Evolutionary conservation across 805 yeast genomes (phyloP), one percentile per base, ranked within the genome.

Genomic region (Yarrowia sp.): DNA sequence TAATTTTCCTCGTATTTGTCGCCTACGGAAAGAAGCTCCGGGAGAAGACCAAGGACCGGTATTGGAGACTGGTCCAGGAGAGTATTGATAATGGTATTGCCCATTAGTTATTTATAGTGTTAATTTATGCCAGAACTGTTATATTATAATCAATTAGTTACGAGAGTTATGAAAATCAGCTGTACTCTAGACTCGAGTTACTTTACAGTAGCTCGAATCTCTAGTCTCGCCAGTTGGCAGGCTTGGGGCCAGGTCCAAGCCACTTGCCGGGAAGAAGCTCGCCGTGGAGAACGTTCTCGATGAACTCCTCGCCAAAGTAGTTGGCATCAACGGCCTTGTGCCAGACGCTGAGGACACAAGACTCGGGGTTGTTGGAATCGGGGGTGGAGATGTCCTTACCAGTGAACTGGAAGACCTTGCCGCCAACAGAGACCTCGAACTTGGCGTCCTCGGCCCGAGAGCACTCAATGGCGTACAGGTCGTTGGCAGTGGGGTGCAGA

Each of bases 11-110:
- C 4, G n/a, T 38, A 2, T 38, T 55, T 33, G 64, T 64, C 18
- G 80, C 61, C 46, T 63, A 53, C 79, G 86, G 67, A 73, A 82
- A 73, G 65, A 27, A 61, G 4, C 64, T 69, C 63, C 67, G 78
- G 29, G 38, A 27, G 0, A 10, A 2, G 47, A 39, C 29, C 14
- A 55, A 55, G n/a, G 29, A 19, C 6, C 10, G 35, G 6, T 55
- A 55, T 22, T 55, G 61, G 61, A 39, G 29, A 9, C 14, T 38
- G 21, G 61, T 55, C 14, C 47, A 55, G 38, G 38, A 55, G 27
- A 29, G 38, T 39, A 38, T 38, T 7, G 61, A 55, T 8, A 27
- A 39, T 8, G 61, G 61, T 16, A 51, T 51, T 8, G 42, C 58
- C 16, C 41, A 33, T 51, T 51, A 51, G 53, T 6, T 35, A 32